phyloP scores from a whole-genome alignment of 2,329 filamentous ascomycete species.

The Trichoderma atroviride region DNA sequence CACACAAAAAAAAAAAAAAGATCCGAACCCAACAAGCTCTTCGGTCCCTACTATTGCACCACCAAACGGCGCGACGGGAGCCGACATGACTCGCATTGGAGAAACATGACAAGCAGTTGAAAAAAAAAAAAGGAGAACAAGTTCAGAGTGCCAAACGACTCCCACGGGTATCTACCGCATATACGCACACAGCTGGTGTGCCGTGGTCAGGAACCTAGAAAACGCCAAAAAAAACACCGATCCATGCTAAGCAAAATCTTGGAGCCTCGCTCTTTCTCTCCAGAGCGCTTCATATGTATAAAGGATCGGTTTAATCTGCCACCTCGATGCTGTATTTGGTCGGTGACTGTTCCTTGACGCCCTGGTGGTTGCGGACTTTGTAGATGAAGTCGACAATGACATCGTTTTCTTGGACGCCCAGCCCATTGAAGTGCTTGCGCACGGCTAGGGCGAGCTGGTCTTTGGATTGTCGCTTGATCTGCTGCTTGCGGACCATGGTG shows the following conservation, averaged over 20 bases:
- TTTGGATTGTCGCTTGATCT: conserved; percentile 68
- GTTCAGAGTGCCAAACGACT: conserved; percentile 2
- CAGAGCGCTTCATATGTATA: neutral
- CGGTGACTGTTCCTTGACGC: conserved; percentile 33
- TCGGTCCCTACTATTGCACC: neutral
- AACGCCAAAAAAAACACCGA: conserved; percentile 25
- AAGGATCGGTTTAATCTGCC: conserved; percentile 4
- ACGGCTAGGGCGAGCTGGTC: conserved; percentile 72
- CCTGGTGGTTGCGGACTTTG: conserved; percentile 54
- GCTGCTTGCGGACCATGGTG: conserved; percentile 70
- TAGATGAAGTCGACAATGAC: conserved; percentile 80
- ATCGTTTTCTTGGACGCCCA: conserved; percentile 79
- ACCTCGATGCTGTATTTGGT: conserved; percentile 30
- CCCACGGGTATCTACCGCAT: conserved; percentile 22
- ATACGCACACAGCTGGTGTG: conserved; percentile 14
- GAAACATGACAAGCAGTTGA: neutral
- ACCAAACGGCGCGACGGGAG: conserved; percentile 10
- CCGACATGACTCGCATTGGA: neutral
- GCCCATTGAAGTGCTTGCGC: conserved; percentile 80
- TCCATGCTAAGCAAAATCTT: conserved; percentile 15
- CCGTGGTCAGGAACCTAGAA: conserved; percentile 15
- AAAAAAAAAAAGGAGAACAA: neutral
- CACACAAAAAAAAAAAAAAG: neutral
- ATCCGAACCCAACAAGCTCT: neutral
- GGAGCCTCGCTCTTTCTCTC: neutral